phyloP scores from a whole-genome alignment of 768 basidiomycete genomes.

The Hericium erinaceus region DNA sequence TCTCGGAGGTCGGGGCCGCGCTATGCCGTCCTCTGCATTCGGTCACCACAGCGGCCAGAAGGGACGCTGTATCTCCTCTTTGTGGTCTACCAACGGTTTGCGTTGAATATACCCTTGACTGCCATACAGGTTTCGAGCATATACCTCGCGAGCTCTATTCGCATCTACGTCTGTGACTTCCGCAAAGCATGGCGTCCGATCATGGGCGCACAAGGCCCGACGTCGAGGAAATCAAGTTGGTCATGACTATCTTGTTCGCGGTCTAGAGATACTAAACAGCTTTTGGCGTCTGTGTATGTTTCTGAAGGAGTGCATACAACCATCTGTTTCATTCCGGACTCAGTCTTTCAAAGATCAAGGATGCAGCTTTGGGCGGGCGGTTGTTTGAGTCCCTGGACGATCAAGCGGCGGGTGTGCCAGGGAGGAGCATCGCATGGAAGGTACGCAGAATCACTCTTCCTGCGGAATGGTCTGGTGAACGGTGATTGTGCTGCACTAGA shows the following conservation, averaged over 20 bases:
- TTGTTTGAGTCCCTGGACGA: constrained; percentile 37
- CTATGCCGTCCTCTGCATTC: too few species aligned
- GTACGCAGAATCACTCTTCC: constrained; percentile 25
- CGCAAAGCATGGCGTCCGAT: not conserved
- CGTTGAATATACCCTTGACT: too few species aligned
- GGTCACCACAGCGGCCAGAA: too few species aligned
- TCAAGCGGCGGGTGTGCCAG: constrained; percentile 41
- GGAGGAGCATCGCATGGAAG: constrained; percentile 86
- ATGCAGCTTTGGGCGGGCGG: constrained; percentile 53
- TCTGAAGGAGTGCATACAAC: constrained; percentile 31
- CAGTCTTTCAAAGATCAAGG: constrained; percentile 56
- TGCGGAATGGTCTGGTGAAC: constrained; percentile 3
- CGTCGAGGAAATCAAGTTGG: constrained; percentile 25
- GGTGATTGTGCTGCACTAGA: constrained; percentile 28
- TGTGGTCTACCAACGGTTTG: too few species aligned
- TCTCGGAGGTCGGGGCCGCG: too few species aligned
- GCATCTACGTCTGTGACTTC: too few species aligned
- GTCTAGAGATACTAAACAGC: constrained; percentile 18
- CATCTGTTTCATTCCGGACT: constrained; percentile 41
- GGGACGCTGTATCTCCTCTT: too few species aligned
- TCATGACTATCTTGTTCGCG: constrained; percentile 17
- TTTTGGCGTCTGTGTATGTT: constrained; percentile 7
- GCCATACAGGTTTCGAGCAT: too few species aligned
- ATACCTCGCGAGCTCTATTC: too few species aligned
- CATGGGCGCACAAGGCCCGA: constrained; percentile 17